Base-by-base conservation (phyloP, 805 yeast genomes). In the Wickerhamomyces chaumierensis region DNA sequence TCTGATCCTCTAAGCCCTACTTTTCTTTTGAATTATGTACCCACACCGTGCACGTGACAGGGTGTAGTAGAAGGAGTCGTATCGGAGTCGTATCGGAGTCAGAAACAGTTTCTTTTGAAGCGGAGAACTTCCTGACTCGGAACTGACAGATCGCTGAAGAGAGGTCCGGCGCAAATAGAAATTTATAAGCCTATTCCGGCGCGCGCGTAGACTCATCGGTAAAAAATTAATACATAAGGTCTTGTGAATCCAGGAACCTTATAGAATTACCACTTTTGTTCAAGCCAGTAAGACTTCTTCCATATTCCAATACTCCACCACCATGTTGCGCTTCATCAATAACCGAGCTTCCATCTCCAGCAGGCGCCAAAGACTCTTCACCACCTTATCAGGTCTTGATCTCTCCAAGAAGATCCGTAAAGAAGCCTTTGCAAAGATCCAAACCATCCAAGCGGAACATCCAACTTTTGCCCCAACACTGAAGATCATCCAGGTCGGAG, bases 401-500 rank as follows among this genome's bases (percentile, higher is more conserved):
- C 51, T 71, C 7, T 68, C 79, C 14, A 61, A 66, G 44, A 48
- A 52, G 34, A 62, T 72, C 36, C 63, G 73, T 49, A 48, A 55
- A n/a, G 59, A 68, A 18, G 69, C 74, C 1, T 58, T 53, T 36
- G 51, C 49, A 3, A 62, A 58, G 37, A 59, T 65, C n/a, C 49
- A 55, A 40, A 34, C 46, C 11, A 54, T 63, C 35, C 53, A 53
- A 40, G 8, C 42, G 11, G 55, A 61, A 27, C 65, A 71, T 46
- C 69, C 78, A 14, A 48, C 56, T n/a, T 85, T 85, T 63, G 64
- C 68, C 44, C 96, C 97, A 13, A 70, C 72, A 38, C 68, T 88
- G 52, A 78, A 84, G 33, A 87, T 88, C 49, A 67, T 90, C 42
- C 97, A 90, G 62, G 94, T 90, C 27, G 96, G 97, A 33, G 69